Base-by-base conservation (phyloP, 768 basidiomycete species). In the Mycena olivaceomarginata region DNA sequence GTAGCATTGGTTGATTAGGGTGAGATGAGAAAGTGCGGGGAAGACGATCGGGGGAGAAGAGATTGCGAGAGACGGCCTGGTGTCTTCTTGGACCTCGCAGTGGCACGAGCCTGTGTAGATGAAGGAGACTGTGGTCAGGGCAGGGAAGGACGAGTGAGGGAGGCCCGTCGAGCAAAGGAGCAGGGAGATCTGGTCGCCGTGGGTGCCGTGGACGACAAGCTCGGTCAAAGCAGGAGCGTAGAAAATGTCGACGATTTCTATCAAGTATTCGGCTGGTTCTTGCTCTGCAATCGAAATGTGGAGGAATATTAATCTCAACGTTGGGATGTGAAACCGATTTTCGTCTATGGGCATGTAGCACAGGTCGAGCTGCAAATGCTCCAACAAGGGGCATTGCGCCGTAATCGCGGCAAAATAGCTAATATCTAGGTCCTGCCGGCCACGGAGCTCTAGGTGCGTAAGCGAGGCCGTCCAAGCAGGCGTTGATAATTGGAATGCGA, bases 181-280 rank as follows among this genome's bases (percentile, higher is more conserved):
- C 16, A 4, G 7, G 46, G 39, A 48, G 18, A 71, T 71, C 37
- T 71, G 60, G 31, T 71, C 70, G 31, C n/a, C 51, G 51, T 53
- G 51, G 51, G 51, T 53, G 51, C 11, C 51, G 20, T n/a, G 6
- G 51, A 53, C 51, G 20, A n/a, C 16, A n/a, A 53, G 11, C 22
- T 53, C 2, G 20, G 51, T n/a, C 51, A 53, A n/a, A 11, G 51
- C 51, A 9, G 51, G 51, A 53, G 51, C 11, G 51, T 53, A n/a
- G 11, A 70, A 45, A 25, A 51, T 7, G 18, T 37, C n/a, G 31
- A 63, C 1, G 10, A 39, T n/a, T 4, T 51, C 37, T 46, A 63
- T 0, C 20, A 71, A 15, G 15, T 15, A n/a, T 7, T n/a, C n/a
- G 5, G 20, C 9, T n/a, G 18, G 15, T 3, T 5, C 11, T 9